These are phyloP conservation scores for Teratosphaeriaceae sp. DNA, from an alignment of 2,329 filamentous ascomycete genomes.

Conservation along the genomic window DNA sequence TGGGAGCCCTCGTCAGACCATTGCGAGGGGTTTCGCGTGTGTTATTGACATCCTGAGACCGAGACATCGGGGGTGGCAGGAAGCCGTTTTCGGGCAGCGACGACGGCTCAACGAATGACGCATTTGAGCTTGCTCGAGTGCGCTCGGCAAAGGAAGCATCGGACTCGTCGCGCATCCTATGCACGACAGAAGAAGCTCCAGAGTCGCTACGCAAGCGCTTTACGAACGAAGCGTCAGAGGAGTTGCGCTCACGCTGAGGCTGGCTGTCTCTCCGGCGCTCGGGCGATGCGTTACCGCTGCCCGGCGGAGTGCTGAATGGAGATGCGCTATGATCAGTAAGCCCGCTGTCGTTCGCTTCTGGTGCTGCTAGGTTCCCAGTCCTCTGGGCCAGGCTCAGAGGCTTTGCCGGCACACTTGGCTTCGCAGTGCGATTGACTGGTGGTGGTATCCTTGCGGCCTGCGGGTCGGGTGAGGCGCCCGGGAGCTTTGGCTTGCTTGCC, in stretches of 20 bases:
- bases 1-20: conserved; percentile 13
- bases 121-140: conserved; percentile 22
- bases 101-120: conserved; percentile 24
- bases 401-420: conserved; percentile 55
- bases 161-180: conserved; percentile 13
- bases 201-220: conserved; percentile 21
- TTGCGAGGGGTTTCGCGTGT: conserved; percentile 15
- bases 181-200: conserved; percentile 9
- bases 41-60: conserved; percentile 13
- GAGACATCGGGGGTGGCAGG: conserved; percentile 15
- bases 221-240: conserved; percentile 22
- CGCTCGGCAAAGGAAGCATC: conserved; percentile 21
- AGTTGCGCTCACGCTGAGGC: conserved; percentile 7
- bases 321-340: conserved; percentile 50
- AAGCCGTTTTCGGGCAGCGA: conserved; percentile 16
- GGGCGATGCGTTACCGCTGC: conserved; percentile 55
- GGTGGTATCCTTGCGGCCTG: conserved; percentile 51
- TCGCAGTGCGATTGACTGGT: conserved; percentile 73
- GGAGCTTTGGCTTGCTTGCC: conserved; percentile 9
- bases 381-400: conserved; percentile 19
- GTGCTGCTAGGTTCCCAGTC: conserved; percentile 25
- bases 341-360: conserved; percentile 35
- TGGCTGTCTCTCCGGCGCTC: neutral
- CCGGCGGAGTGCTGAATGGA: conserved; percentile 81
- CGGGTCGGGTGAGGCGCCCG: conserved; percentile 4